Base-by-base conservation (phyloP, 768 basidiomycete species). In the Rhodotorula diobovata region DNA sequence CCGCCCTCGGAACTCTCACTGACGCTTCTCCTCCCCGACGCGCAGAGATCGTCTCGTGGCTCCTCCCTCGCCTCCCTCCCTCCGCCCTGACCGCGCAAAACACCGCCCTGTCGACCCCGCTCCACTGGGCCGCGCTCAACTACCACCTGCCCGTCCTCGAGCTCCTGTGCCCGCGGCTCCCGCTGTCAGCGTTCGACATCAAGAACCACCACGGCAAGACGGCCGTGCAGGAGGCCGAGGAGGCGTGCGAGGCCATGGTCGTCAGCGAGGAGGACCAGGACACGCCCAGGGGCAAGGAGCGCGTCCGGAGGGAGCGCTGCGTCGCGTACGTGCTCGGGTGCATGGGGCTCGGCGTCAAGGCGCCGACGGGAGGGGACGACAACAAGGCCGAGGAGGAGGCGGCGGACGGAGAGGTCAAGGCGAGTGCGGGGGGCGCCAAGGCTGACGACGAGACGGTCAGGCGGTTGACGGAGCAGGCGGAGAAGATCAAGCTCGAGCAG, bases 81-180 rank as follows among this genome's bases (percentile, higher is more conserved):
- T 28, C 63, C 7, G 39, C 73, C 1, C 70, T 71, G 66, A 14
- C 37, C 25, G 48, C 65, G 12, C 67, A 68, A 55, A 75, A 75
- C 70, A 25, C 50, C 23, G 57, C 70, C 32, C 64, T 39, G 15
- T 75, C 73, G 32, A 75, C 73, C 3, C 73, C 73, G 25, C 64
- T 75, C 23, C 73, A 75, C 67, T 75, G 73, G 73, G 57, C 61
- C 61, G 48, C 70, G 9, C 63, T 75, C 28, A 75, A 75, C 70
- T 75, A 65, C 73, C 73, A 75, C 64, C 70, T 75, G 64, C 15
- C 70, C 23, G 51, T 66, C 53, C 73, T 75, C 51, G 56, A 70
- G 10, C 46, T 53, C 53, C 53, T 75, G 30, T 75, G 73, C 57
- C 73, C 73, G 18, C 64, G 71, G 45, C 61, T 75, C 15, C 70